Percentiles rank a stretch among this genome's conserved stretches.
Evolutionary conservation across 352 stramenopile genomes (phyloP).

Genomic region (Phytophthora capsici): DNA sequence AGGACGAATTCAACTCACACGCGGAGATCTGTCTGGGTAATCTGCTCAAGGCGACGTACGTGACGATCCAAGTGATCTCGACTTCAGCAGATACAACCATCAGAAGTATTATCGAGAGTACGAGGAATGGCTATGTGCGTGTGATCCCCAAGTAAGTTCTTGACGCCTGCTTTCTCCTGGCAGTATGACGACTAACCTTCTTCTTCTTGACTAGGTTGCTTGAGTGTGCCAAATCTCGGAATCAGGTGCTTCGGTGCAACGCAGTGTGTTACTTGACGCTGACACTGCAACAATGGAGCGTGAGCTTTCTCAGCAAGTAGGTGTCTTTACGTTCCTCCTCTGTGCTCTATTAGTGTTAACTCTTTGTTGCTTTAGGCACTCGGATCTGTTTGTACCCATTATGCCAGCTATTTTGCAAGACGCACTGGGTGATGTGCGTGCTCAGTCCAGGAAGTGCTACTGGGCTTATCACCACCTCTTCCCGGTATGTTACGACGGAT

Average conservation of each 20-base stretch:
- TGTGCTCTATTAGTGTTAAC: not conserved
- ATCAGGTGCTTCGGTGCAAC: slow-evolving; percentile 76
- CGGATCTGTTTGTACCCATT: slow-evolving; percentile 63
- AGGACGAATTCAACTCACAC: slow-evolving; percentile 79
- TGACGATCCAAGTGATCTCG: slow-evolving; percentile 89
- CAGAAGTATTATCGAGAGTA: slow-evolving; percentile 79
- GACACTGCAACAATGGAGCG: slow-evolving; percentile 69
- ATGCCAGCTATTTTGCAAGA: slow-evolving; percentile 71
- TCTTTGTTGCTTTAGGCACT: slow-evolving; percentile 43
- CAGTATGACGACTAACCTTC: not conserved
- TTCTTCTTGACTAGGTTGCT: slow-evolving; percentile 53
- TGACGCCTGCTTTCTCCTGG: not conserved
- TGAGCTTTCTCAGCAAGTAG: slow-evolving; percentile 74
- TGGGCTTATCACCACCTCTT: slow-evolving; percentile 81
- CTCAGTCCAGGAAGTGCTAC: slow-evolving; percentile 79
- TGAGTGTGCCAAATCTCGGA: slow-evolving; percentile 75
- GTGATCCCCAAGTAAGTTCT: slow-evolving; percentile 74
- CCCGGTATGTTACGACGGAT: slow-evolving; percentile 36
- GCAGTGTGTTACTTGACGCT: slow-evolving; percentile 83
- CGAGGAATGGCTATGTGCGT: slow-evolving; percentile 70
- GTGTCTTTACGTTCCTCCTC: slow-evolving; percentile 17
- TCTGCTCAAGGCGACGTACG: slow-evolving; percentile 85
- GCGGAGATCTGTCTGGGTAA: slow-evolving; percentile 76
- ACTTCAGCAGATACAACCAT: slow-evolving; percentile 77
- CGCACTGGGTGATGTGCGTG: slow-evolving; percentile 75